These are phyloP conservation scores for Eucalyptus cloeziana DNA, from an alignment of 345 rosid species.

Conservation along the genomic window DNA sequence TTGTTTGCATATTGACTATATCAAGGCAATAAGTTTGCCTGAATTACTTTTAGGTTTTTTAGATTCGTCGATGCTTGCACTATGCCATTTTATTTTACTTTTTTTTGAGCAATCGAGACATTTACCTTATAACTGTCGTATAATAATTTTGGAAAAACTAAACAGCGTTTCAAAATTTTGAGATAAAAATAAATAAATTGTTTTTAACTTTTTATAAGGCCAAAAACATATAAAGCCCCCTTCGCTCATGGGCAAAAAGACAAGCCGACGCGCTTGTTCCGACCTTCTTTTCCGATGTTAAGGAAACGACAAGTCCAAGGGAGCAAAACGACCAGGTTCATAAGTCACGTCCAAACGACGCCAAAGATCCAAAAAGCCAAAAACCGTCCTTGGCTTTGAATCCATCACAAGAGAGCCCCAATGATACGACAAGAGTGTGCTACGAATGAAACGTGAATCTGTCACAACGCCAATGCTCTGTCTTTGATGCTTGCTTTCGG, in stretches of 20 bases:
- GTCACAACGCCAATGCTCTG: not conserved
- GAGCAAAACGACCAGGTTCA: not conserved
- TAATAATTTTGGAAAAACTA: not conserved
- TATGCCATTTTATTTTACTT: not conserved
- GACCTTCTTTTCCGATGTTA: rapidly evolving
- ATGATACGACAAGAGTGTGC: not conserved
- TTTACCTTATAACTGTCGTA: not conserved
- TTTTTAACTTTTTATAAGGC: not conserved
- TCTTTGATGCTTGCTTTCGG: not conserved
- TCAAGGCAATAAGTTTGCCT: not conserved
- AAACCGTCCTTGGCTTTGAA: not conserved
- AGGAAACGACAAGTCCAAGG: not conserved
- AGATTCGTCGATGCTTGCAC: not conserved
- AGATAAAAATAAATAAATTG: not conserved
- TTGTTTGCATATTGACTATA: not conserved
- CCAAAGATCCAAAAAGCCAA: not conserved
- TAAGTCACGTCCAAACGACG: not conserved
- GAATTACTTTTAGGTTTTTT: not conserved
- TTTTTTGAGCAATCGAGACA: not conserved
- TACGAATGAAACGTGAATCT: not conserved
- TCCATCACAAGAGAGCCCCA: not conserved
- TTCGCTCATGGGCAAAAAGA: not conserved
- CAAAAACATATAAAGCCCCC: not conserved
- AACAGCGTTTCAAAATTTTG: not conserved
- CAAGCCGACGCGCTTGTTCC: no score